These are phyloP conservation scores for Yamadazyma olivae DNA, from an alignment of 805 yeast genomes.

Conservation along the genomic window DNA sequence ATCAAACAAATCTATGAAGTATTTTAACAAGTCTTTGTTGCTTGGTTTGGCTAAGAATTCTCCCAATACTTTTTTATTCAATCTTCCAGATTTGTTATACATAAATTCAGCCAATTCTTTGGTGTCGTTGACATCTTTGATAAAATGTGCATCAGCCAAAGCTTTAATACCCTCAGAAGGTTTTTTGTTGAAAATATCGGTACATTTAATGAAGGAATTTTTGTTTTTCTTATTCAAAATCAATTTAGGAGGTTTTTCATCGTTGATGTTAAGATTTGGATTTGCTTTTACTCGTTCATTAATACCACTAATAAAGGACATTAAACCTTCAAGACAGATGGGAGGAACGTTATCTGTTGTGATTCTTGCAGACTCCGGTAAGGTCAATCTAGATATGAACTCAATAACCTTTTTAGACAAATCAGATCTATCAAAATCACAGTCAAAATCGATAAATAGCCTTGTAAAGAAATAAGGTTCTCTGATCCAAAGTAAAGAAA, in stretches of 20 bases:
- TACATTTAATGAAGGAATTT: slow-evolving; percentile 72
- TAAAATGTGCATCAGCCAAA: slow-evolving; percentile 64
- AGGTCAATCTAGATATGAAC: slow-evolving; percentile 69
- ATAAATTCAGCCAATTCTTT: slow-evolving; percentile 73
- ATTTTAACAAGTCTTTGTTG: slow-evolving; percentile 54
- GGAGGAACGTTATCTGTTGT: slow-evolving; percentile 92
- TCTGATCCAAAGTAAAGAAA: slow-evolving; percentile 79
- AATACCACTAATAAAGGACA: slow-evolving; percentile 65
- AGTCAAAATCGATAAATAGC: slow-evolving; percentile 80
- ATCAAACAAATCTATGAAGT: slow-evolving; percentile 70
- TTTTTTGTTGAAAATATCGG: slow-evolving; percentile 71
- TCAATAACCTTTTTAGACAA: slow-evolving; percentile 65
- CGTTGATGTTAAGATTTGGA: slow-evolving; percentile 5
- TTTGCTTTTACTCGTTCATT: slow-evolving; percentile 44
- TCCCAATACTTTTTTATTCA: slow-evolving; percentile 87
- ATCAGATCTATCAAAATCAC: slow-evolving; percentile 85
- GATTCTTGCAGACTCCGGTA: slow-evolving; percentile 78
- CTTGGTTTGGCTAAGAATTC: slow-evolving; percentile 78
- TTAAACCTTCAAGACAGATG: slow-evolving; percentile 82
- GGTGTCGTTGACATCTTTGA: slow-evolving; percentile 44
- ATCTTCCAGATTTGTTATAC: slow-evolving; percentile 71
- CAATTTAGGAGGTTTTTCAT: slow-evolving; percentile 23
- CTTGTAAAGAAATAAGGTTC: slow-evolving; percentile 74
- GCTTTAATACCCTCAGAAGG: slow-evolving; percentile 73
- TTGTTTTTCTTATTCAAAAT: slow-evolving; percentile 52